phyloP scores from a whole-genome alignment of 768 basidiomycete species.

The Suillus subalutaceus region DNA sequence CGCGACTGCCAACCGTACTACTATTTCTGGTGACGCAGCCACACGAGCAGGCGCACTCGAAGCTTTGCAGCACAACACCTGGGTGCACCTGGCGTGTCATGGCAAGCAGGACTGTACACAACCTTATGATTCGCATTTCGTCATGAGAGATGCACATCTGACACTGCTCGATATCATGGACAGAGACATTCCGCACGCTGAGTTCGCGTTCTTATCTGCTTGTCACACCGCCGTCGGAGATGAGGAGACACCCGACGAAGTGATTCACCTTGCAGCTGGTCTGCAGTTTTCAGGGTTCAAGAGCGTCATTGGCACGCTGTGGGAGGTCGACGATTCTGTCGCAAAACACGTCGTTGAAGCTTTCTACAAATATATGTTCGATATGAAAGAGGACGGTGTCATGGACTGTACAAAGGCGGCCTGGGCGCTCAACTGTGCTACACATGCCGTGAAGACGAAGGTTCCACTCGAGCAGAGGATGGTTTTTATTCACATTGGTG shows the following conservation, averaged over 20 bases:
- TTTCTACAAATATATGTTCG: neutral
- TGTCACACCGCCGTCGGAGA: neutral
- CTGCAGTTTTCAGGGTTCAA: neutral
- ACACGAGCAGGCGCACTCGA: conserved; percentile 17
- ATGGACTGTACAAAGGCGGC: neutral
- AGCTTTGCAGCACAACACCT: conserved; percentile 22
- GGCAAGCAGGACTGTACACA: conserved; percentile 21
- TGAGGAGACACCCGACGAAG: neutral
- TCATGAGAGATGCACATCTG: neutral
- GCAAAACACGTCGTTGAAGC: neutral
- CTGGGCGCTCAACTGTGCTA: neutral
- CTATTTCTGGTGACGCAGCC: conserved; percentile 17
- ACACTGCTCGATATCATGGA: neutral
- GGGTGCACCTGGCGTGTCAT: conserved; percentile 38
- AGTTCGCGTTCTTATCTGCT: neutral
- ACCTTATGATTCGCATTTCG: conserved; percentile 31
- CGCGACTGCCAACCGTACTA: neutral
- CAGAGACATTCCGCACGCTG: neutral
- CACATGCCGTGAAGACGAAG: neutral
- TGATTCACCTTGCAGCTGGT: neutral
- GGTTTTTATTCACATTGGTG: neutral
- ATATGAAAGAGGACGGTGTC: neutral
- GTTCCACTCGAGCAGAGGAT: neutral
- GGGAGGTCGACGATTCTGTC: neutral
- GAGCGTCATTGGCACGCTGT: neutral